phyloP scores from a whole-genome alignment of 108 stramenopile species.

The Bacterosira constricta region DNA sequence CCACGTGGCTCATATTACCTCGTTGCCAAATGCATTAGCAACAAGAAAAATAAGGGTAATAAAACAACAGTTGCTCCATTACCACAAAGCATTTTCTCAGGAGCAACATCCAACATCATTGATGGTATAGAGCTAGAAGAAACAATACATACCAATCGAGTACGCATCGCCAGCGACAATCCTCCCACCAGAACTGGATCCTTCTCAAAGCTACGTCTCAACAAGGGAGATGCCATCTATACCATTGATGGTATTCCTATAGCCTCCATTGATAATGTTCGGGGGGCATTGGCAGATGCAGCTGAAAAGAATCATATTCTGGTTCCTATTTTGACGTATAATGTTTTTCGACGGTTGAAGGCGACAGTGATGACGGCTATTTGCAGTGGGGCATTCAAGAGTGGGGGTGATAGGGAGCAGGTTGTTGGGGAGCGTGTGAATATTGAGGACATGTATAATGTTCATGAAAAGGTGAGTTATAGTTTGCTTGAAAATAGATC shows the following conservation, averaged over 20 bases:
- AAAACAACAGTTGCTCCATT: background rate
- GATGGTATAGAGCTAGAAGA: conserved; percentile 28
- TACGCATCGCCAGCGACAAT: background rate
- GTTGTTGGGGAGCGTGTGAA: conserved; percentile 18
- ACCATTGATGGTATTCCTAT: conserved; percentile 24
- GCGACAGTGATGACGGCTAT: conserved; percentile 51
- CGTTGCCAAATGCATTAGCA: background rate
- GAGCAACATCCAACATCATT: background rate
- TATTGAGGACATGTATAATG: conserved; percentile 50
- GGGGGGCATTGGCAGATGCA: conserved; percentile 8
- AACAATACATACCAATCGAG: background rate
- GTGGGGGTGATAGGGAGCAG: conserved; percentile 6
- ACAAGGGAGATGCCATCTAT: conserved; percentile 28
- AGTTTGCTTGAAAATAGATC: conserved; percentile 44
- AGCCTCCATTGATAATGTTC: conserved; percentile 4
- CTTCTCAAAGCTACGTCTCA: conserved; percentile 10
- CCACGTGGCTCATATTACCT: background rate
- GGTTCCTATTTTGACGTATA: conserved; percentile 36
- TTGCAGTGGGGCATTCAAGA: conserved; percentile 4
- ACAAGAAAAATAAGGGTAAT: background rate
- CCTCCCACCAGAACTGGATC: conserved; percentile 5
- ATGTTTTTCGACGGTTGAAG: conserved; percentile 50
- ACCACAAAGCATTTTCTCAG: no score
- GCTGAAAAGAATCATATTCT: background rate
- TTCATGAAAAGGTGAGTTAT: conserved; percentile 26